Conservation (phyloP, 371 early-diverging fungal species). For the Zancudomyces culisetae region DNA sequence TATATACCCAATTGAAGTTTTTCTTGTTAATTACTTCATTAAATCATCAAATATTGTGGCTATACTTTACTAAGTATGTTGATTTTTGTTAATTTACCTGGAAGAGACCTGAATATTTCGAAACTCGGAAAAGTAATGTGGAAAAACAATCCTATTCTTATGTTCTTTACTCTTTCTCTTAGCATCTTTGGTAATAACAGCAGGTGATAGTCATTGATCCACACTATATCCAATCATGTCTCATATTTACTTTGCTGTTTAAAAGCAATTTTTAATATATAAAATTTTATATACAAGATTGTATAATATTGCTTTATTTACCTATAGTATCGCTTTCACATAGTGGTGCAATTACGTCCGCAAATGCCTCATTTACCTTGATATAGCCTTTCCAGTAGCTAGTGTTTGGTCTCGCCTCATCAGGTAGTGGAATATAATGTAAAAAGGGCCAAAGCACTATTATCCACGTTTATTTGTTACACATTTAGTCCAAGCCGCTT, state of each 20-base stretch:
- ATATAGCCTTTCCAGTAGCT: conserved; percentile 59
- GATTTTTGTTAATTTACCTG: conserved; percentile 34
- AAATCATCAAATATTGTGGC: neutral
- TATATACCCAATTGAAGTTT: no score
- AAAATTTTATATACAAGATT: conserved; percentile 8
- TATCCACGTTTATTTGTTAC: conserved; percentile 8
- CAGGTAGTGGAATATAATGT: conserved; percentile 79
- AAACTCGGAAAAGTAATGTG: conserved; percentile 92
- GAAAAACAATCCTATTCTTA: conserved; percentile 85
- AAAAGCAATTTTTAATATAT: no score
- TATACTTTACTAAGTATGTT: no score
- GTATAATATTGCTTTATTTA: conserved; percentile 23
- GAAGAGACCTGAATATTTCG: conserved; percentile 75
- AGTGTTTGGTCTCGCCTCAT: conserved; percentile 34
- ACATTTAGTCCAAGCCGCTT: neutral
- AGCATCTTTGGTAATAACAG: conserved; percentile 83
- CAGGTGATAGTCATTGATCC: conserved; percentile 97
- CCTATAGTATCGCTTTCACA: conserved; percentile 68
- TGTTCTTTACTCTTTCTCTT: conserved; percentile 44
- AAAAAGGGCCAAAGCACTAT: conserved; percentile 84
- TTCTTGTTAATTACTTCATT: conserved; percentile 26
- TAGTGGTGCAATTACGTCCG: conserved; percentile 42
- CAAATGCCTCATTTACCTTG: conserved; percentile 62
- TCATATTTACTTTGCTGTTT: no score
- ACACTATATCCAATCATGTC: conserved; percentile 50